These are phyloP conservation scores for Skeletonema costatum DNA, from an alignment of 108 stramenopile genomes.

Conservation along the genomic window DNA sequence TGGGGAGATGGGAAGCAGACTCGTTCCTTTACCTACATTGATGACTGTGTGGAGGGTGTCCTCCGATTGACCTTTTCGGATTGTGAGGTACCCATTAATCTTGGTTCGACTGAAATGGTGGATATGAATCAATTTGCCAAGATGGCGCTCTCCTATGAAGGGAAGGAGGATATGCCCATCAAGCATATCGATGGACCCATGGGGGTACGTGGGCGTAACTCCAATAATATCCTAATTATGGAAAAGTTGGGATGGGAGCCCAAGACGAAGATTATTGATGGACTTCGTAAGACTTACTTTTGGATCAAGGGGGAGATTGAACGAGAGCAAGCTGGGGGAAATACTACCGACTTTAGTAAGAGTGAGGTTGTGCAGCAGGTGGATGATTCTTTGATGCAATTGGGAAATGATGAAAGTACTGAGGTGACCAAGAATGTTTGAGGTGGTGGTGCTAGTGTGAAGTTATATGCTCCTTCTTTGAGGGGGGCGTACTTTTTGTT, in stretches of 20 bases:
- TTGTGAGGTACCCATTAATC: slow-evolving; percentile 92
- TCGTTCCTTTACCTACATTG: slow-evolving; percentile 98
- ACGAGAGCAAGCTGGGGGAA: slow-evolving; percentile 64
- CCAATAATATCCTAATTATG: slow-evolving; percentile 94
- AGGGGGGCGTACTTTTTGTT: not conserved
- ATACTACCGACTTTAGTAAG: slow-evolving; percentile 61
- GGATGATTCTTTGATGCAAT: slow-evolving; percentile 85
- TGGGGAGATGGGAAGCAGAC: slow-evolving; percentile 99
- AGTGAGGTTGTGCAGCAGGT: slow-evolving; percentile 94
- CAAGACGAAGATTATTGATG: slow-evolving; percentile 83
- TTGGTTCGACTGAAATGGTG: slow-evolving; percentile 98
- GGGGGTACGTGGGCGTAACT: slow-evolving; percentile 99
- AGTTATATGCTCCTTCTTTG: too few species aligned
- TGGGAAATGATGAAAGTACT: slow-evolving; percentile 73
- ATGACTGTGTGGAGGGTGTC: slow-evolving; percentile 98
- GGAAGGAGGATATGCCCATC: slow-evolving; percentile 88
- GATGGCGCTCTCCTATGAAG: slow-evolving; percentile 91
- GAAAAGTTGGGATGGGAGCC: slow-evolving; percentile 97
- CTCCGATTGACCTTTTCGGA: slow-evolving; percentile 95
- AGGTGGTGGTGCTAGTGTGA: not conserved
- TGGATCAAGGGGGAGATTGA: slow-evolving; percentile 97
- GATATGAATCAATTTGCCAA: slow-evolving; percentile 95
- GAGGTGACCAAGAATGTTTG: slow-evolving; percentile 7
- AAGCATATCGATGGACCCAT: slow-evolving; percentile 98
- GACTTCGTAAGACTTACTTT: slow-evolving; percentile 91